phyloP scores from a whole-genome alignment of 371 early-diverging fungal genomes.

The Nematocida ironsii region DNA sequence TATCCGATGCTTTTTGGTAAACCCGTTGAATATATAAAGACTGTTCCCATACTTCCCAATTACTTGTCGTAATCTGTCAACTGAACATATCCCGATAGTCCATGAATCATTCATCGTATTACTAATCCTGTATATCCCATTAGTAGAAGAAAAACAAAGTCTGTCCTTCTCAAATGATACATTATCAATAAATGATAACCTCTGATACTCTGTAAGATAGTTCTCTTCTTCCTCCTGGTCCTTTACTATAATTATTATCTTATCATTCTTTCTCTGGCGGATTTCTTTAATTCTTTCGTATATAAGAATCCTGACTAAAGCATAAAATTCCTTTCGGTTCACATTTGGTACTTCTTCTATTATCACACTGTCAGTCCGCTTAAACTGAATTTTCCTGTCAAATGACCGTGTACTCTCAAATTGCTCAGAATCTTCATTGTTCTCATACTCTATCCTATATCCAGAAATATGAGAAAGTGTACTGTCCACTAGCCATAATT shows the following conservation, averaged over 20 bases:
- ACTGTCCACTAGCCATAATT: constrained; percentile 41
- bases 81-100: constrained; percentile 9
- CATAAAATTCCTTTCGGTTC: neutral
- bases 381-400: constrained; percentile 20
- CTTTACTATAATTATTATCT: constrained; percentile 3
- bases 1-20: constrained; percentile 4
- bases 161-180: constrained; percentile 16
- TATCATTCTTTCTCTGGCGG: neutral
- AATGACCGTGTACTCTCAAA: neutral
- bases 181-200: constrained; percentile 1
- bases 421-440: neutral
- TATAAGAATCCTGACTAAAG: neutral
- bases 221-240: neutral
- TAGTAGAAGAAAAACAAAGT: constrained; percentile 7
- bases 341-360: constrained; percentile 19
- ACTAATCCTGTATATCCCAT: constrained; percentile 4
- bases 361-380: neutral
- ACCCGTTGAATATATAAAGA: constrained; percentile 40
- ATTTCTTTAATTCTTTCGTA: constrained; percentile 18
- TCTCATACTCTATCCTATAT: neutral
- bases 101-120: neutral
- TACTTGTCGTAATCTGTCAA: neutral
- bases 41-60: neutral
- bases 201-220: constrained; percentile 18
- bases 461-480: constrained; percentile 20